These are phyloP conservation scores for Phyllosticta citribraziliensis DNA, from an alignment of 2,329 filamentous ascomycete species.

Conservation along the genomic window DNA sequence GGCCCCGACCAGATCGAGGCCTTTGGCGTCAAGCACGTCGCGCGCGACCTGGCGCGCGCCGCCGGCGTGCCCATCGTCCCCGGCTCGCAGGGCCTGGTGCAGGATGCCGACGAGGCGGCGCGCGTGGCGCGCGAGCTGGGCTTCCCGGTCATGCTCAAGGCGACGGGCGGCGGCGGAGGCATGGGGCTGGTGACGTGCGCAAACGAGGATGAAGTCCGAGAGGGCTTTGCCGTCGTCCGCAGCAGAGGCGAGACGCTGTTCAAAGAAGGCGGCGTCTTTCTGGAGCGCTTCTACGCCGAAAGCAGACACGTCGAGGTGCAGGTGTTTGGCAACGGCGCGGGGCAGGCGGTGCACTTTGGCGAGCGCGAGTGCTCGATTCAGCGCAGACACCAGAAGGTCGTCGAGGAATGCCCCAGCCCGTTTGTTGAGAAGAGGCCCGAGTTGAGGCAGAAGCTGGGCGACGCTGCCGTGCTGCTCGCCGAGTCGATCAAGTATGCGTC, in stretches of 20 bases:
- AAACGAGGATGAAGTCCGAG: constrained; percentile 56
- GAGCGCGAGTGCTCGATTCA: constrained; percentile 86
- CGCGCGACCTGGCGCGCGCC: constrained; percentile 42
- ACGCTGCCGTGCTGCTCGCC: constrained; percentile 59
- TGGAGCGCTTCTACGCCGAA: constrained; percentile 71
- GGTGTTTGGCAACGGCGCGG: constrained; percentile 74
- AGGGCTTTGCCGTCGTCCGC: constrained; percentile 58
- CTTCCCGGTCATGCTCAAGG: constrained; percentile 54
- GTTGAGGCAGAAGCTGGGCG: constrained; percentile 53
- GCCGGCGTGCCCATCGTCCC: constrained; percentile 47
- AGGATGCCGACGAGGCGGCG: constrained; percentile 38
- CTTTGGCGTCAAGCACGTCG: constrained; percentile 51
- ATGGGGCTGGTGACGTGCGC: constrained; percentile 76
- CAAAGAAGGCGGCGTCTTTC: constrained; percentile 73
- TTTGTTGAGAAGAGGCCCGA: constrained; percentile 40
- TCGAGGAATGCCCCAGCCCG: constrained; percentile 81
- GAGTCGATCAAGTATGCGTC: constrained; percentile 59
- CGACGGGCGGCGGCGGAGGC: constrained; percentile 53
- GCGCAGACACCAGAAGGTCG: constrained; percentile 78
- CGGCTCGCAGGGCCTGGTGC: constrained; percentile 41
- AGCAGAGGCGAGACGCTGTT: constrained; percentile 71
- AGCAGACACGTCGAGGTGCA: constrained; percentile 85
- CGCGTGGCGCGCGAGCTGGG: constrained; percentile 33
- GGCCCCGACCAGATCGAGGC: constrained; percentile 42
- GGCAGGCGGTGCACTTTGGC: constrained; percentile 71